Conservation (phyloP, 2,329 filamentous ascomycete species). For the Simplicillium sp. region DNA sequence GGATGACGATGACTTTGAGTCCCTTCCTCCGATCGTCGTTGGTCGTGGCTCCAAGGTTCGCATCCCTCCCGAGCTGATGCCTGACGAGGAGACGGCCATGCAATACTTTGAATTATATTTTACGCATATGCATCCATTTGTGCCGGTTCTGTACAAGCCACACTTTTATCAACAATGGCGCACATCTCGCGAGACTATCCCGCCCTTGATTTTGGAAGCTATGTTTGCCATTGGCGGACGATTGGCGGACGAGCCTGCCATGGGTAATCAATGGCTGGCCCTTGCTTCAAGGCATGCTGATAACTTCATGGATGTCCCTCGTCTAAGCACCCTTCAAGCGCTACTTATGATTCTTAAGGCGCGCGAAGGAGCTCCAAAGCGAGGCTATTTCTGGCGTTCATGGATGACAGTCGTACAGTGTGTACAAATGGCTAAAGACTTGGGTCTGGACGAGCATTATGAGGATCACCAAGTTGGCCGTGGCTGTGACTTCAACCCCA, state of each 20-base stretch:
- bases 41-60: slow-evolving; percentile 69
- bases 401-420: slow-evolving; percentile 95
- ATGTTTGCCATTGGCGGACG: slow-evolving; percentile 84
- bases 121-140: slow-evolving; percentile 80
- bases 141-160: slow-evolving; percentile 76
- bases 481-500: slow-evolving; percentile 55
- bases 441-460: slow-evolving; percentile 81
- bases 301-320: slow-evolving; percentile 85
- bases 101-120: slow-evolving; percentile 91
- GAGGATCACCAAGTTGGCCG: slow-evolving; percentile 66
- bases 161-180: slow-evolving; percentile 88
- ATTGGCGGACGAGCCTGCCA: slow-evolving; percentile 70
- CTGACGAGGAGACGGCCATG: slow-evolving; percentile 69
- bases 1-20: slow-evolving; percentile 60
- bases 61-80: slow-evolving; percentile 91
- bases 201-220: slow-evolving; percentile 79
- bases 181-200: slow-evolving; percentile 71
- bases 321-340: slow-evolving; percentile 86
- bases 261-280: slow-evolving; percentile 88
- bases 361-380: slow-evolving; percentile 81
- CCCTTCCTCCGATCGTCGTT: slow-evolving; percentile 57
- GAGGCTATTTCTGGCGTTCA: slow-evolving; percentile 92
- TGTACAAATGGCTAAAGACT: slow-evolving; percentile 85
- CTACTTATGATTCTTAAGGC: slow-evolving; percentile 83
- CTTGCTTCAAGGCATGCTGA: slow-evolving; percentile 84